A percentile compares a stretch with the other conserved stretches of the same genome.
These are phyloP conservation scores for Ulota crispa DNA, from an alignment of 225 moss, liverwort and hornwort species.

Conservation along the genomic window DNA sequence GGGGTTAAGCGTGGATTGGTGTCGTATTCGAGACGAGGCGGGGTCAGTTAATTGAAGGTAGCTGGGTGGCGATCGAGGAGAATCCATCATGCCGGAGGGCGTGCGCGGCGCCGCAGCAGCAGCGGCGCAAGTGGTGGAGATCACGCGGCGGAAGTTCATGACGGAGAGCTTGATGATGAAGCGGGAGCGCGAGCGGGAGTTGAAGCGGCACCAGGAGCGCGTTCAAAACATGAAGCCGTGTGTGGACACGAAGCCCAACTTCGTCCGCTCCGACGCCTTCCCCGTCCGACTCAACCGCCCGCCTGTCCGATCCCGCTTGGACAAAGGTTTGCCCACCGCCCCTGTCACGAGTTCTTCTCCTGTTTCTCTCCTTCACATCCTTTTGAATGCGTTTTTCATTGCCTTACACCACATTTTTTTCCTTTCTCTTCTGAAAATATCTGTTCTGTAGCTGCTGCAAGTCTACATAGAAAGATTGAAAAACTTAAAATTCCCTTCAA, in stretches of 20 bases:
- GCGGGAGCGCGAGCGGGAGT: constrained; percentile 51
- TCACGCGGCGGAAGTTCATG: constrained; percentile 42
- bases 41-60: background rate
- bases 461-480: background rate
- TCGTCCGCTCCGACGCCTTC: constrained; percentile 31
- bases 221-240: constrained; percentile 50
- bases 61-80: background rate
- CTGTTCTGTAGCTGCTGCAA: background rate
- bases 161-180: constrained; percentile 45
- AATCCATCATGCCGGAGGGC: constrained; percentile 28
- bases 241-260: constrained; percentile 41
- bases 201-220: constrained; percentile 55
- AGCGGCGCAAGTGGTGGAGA: constrained; percentile 37
- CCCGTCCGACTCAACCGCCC: constrained; percentile 20
- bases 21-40: background rate
- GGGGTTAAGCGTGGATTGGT: background rate
- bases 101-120: constrained; percentile 13
- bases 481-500: background rate
- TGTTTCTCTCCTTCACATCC: too few relatives aligned
- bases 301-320: constrained; percentile 31
- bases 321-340: constrained; percentile 30
- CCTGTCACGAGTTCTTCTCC: background rate
- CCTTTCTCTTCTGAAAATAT: background rate
- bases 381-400: background rate
- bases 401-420: background rate